A percentile compares a stretch with the other conserved stretches of the same genome.
Conservation (phyloP, 1,139 yeast species). For the Suhomyces chickasaworum region DNA sequence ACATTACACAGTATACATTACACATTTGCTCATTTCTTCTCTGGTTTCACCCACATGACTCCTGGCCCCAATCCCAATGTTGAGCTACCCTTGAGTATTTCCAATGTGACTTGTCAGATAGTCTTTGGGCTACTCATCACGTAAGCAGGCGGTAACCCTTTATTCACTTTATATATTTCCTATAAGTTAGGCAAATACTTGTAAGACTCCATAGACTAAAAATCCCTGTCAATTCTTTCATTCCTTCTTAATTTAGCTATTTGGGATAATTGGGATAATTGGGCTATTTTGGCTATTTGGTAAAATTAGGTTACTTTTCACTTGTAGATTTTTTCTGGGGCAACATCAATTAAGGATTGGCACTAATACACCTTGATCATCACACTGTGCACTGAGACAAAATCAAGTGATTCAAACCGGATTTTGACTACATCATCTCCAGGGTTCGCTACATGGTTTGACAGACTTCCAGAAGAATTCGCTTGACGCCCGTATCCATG, state of each 20-base stretch:
- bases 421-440: neutral
- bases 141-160: too few relatives aligned
- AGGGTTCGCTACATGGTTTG: neutral
- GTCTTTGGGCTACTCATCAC: too few relatives aligned
- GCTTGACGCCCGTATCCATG: conserved; percentile 7
- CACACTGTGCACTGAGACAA: neutral
- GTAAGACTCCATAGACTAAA: too few relatives aligned
- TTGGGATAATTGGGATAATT: too few relatives aligned
- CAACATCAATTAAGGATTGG: neutral
- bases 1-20: neutral
- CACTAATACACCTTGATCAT: neutral
- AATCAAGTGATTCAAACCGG: neutral
- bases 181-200: too few relatives aligned
- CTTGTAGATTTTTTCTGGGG: neutral
- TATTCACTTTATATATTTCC: too few relatives aligned
- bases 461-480: neutral
- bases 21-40: too few relatives aligned
- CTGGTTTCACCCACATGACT: neutral
- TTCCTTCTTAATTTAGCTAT: too few relatives aligned
- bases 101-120: too few relatives aligned
- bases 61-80: neutral
- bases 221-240: too few relatives aligned
- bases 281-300: neutral
- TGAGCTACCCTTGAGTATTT: too few relatives aligned
- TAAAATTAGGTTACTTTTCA: neutral